Conservation (phyloP, 2,329 filamentous ascomycete genomes). For the Triangularia setosa region DNA sequence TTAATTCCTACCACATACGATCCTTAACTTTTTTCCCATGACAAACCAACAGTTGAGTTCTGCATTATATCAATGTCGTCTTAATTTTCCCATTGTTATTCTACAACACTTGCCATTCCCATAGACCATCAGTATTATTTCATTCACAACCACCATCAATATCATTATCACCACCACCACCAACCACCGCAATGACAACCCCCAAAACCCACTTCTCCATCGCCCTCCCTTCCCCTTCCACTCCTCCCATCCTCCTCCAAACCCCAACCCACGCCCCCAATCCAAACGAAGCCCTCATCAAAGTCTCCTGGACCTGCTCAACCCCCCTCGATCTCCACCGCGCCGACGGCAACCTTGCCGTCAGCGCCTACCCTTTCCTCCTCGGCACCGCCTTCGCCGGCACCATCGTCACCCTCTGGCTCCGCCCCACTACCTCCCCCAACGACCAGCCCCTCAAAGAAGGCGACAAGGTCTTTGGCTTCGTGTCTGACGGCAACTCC, state of each 20-base stretch:
- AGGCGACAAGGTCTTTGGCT: constrained; percentile 55
- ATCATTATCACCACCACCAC: not conserved
- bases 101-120: not conserved
- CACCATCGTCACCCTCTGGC: constrained; percentile 48
- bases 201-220: constrained; percentile 20
- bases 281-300: constrained; percentile 49
- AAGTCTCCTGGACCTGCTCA: constrained; percentile 55
- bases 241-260: constrained; percentile 25
- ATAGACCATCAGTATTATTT: not conserved
- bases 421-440: constrained; percentile 21
- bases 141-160: not conserved
- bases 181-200: not conserved
- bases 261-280: constrained; percentile 32
- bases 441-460: constrained; percentile 33
- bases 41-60: not conserved
- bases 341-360: constrained; percentile 55
- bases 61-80: not conserved
- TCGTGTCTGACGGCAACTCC: constrained; percentile 42
- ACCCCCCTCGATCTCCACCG: constrained; percentile 60
- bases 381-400: constrained; percentile 52
- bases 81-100: not conserved
- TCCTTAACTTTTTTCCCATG: not conserved
- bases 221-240: constrained; percentile 22
- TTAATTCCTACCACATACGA: not conserved
- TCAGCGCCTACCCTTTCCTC: constrained; percentile 44